Evolutionary conservation across 2,329 filamentous ascomycete genomes (phyloP), one percentile per base, ranked within the genome.

Genomic region (Acephala macrosclerotiorum): DNA sequence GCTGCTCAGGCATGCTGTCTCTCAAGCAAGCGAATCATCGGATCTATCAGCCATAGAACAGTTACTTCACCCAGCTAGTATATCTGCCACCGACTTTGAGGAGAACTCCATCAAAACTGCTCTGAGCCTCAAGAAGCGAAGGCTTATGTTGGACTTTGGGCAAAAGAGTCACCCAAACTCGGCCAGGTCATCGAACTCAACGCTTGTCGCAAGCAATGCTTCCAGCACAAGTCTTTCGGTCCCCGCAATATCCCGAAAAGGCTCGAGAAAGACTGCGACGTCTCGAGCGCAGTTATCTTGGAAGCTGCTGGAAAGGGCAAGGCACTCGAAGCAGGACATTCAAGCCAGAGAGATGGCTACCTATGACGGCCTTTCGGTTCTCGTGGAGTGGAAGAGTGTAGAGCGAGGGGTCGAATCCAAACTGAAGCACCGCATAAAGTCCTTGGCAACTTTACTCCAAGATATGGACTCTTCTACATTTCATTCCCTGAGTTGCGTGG

Each of bases 361-460:
- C 12, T 70, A 68, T 40, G 63, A 68, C n/a, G 60, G 58, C 7
- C 59, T 60, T 36, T 9, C 20, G 3, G 66, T 70, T 4, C 40
- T 71, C 33, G 47, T 71, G 18, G 61, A 71, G 38, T 69, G 63
- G 69, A 71, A 69, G 56, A 35, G 20, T 1, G 40, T 68, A 4
- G 61, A 71, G 18, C 42, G 25, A 18, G 29, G 35, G 16, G 18
- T 59, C 4, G 58, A 64, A 38, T 45, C 51, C 12, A 63, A 67
- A 16, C 25, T 67, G 22, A 64, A 65, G 40, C 60, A 65, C 26
- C 60, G 63, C 18, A 60, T 67, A 18, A 64, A 70, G 29, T 65
- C 26, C 40, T 55, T 70, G 2, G 65, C 68, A n/a, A 45, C 61
- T 16, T 51, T 69, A 18, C 60, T 69, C 11, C 62, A 66, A 42